phyloP scores from a whole-genome alignment of 2,329 filamentous ascomycete species.

The Sporothrix humicola region DNA sequence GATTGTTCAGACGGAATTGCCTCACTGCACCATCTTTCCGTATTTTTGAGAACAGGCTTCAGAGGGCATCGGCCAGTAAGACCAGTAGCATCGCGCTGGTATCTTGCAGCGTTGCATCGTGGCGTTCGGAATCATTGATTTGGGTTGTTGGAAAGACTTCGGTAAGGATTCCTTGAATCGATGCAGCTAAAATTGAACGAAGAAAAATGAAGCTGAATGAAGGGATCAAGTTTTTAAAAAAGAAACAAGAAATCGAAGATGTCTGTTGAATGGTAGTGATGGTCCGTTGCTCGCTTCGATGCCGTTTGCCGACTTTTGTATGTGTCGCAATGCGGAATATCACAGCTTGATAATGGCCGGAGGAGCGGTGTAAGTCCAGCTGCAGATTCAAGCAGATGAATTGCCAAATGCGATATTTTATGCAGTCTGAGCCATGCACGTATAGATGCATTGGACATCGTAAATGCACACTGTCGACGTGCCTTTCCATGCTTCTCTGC shows the following conservation, averaged over 20 bases:
- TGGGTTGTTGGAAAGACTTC: constrained; percentile 6
- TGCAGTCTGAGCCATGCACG: neutral
- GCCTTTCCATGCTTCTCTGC: neutral
- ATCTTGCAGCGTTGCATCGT: constrained; percentile 16
- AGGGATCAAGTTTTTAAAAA: too few relatives aligned
- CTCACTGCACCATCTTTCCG: neutral
- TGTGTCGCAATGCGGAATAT: neutral
- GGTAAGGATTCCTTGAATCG: neutral
- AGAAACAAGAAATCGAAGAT: too few relatives aligned
- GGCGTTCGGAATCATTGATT: constrained; percentile 12
- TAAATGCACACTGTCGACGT: neutral
- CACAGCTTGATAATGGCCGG: neutral
- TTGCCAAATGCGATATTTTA: neutral
- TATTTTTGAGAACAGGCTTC: neutral
- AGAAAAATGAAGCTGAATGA: neutral
- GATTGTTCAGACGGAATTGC: neutral
- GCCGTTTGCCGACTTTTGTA: neutral
- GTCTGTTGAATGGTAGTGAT: neutral
- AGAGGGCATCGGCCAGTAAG: neutral
- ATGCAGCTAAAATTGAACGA: neutral
- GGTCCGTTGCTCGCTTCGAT: neutral
- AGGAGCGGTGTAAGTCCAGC: constrained; percentile 7
- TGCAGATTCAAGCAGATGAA: neutral
- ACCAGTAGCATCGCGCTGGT: neutral
- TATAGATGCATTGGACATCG: neutral